Conservation (phyloP, 1,284 basidiomycete genomes). For the Xerocomus amazonicus region DNA sequence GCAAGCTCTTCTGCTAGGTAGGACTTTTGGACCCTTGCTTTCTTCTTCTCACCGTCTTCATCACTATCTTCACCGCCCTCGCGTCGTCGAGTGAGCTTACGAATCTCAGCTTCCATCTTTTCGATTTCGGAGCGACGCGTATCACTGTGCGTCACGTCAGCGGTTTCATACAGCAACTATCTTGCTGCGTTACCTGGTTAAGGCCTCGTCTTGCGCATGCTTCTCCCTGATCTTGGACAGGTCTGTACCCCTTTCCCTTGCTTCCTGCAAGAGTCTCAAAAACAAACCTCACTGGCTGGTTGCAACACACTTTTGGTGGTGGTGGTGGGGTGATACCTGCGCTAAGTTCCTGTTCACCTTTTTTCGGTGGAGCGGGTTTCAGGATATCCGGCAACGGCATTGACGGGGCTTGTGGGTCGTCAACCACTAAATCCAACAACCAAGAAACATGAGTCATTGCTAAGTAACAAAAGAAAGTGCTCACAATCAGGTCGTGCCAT, state of each 20-base stretch:
- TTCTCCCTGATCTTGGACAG: constrained; percentile 70
- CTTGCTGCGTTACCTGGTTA: constrained; percentile 42
- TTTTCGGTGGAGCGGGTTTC: constrained; percentile 16
- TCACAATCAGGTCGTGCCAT: constrained; percentile 78
- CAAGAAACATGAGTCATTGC: neutral
- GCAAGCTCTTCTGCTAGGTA: constrained; percentile 76
- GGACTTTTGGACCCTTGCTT: constrained; percentile 61
- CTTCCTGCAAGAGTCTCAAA: constrained; percentile 12
- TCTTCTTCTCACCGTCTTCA: constrained; percentile 57
- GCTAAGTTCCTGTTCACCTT: constrained; percentile 5
- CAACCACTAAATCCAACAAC: constrained; percentile 46
- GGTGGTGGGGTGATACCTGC: neutral
- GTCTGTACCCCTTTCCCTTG: constrained; percentile 47
- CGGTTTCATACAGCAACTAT: neutral
- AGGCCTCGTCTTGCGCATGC: constrained; percentile 64
- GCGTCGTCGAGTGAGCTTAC: constrained; percentile 60
- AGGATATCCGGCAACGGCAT: constrained; percentile 23
- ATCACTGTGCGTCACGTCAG: constrained; percentile 41
- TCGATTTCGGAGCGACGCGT: constrained; percentile 77
- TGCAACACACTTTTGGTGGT: constrained; percentile 18
- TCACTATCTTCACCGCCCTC: constrained; percentile 54
- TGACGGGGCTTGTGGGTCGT: constrained; percentile 34
- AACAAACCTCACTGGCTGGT: neutral
- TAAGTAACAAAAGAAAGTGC: constrained; percentile 31
- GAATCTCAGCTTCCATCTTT: constrained; percentile 84